These are phyloP conservation scores for Nitzschia palea DNA, from an alignment of 108 stramenopile species.

Conservation along the genomic window DNA sequence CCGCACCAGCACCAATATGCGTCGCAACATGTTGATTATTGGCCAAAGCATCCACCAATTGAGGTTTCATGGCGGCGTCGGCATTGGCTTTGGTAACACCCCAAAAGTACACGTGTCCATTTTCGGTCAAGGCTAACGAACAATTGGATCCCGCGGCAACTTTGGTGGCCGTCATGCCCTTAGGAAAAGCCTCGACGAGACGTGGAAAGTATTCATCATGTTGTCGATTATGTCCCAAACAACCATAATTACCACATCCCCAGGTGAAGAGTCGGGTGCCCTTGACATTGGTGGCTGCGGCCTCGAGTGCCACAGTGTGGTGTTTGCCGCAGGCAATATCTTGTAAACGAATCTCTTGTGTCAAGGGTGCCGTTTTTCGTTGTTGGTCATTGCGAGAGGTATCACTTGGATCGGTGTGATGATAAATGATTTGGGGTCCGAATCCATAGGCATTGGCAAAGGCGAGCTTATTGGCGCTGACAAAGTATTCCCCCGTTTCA, in stretches of 20 bases:
- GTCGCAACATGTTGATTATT: constrained; percentile 82
- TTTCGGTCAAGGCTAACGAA: constrained; percentile 57
- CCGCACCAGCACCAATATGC: constrained; percentile 58
- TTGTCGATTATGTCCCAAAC: constrained; percentile 79
- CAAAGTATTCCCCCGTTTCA: constrained; percentile 88
- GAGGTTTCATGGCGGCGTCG: constrained; percentile 85
- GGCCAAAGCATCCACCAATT: constrained; percentile 76
- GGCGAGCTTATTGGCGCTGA: constrained; percentile 75
- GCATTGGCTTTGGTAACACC: constrained; percentile 71
- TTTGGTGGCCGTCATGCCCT: constrained; percentile 42
- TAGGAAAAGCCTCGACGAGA: constrained; percentile 49
- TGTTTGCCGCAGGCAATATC: constrained; percentile 80
- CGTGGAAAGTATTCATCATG: constrained; percentile 85
- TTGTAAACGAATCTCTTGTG: constrained; percentile 47
- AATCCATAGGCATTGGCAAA: constrained; percentile 77
- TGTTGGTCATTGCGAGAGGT: constrained; percentile 23
- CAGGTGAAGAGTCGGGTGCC: constrained; percentile 72
- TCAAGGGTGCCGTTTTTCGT: constrained; percentile 43
- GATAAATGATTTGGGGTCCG: constrained; percentile 49
- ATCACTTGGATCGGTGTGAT: constrained; percentile 54
- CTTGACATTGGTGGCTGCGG: constrained; percentile 26
- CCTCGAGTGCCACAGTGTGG: constrained; percentile 82
- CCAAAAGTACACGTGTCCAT: constrained; percentile 88
- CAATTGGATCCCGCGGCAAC: constrained; percentile 68
- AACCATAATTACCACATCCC: constrained; percentile 89